Evolutionary conservation across 202 grass and related monocot species (phyloP), one percentile per base, ranked within the genome.

Genomic region (Panicum hallii): DNA sequence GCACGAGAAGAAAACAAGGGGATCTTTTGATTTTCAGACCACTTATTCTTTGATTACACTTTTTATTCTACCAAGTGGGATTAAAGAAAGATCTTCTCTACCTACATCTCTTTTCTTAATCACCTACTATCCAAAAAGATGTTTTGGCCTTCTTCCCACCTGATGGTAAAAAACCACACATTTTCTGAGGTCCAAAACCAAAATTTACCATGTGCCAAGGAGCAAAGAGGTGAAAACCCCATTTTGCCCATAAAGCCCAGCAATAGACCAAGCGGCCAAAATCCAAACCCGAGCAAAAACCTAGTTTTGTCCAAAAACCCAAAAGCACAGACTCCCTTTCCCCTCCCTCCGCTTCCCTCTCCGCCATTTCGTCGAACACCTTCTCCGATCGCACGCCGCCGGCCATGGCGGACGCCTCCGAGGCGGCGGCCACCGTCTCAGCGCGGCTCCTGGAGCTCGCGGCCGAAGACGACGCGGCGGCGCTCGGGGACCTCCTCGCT

Each of bases 401-500:
- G 53, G 43, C 75, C 53, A 87, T 87, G 89, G 80, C 52, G 52
- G 89, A 83, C 34, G 34, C 64, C 7, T 67, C 70, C 14, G 67
- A 65, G 15, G 22, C 47, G 9, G 71, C 63, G 68, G 64, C 72
- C 1, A 86, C 75, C 47, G 44, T 74, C 1, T 79, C 75, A 8
- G 78, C 86, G 9, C 55, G 82, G 20, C 78, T 92, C 4, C 86
- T 97, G 11, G 94, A 97, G 78, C 81, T 92, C 10, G 87, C 90
- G 58, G 92, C 94, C 2, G 87, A 87, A 0, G 92, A 92, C 61
- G 88, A 94, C 46, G 58, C 82, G 3, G 50, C 1, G 9, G 86
- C 68, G 53, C 85, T 97, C 44, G 83, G 52, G 40, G 66, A 53
- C 23, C 86, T 85, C 44, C 86, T 94, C 20, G 83, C 89, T 6